Evolutionary conservation across 345 rosid genomes (phyloP), one percentile per base, ranked within the genome.

Genomic region (Stellera chamaejasme): DNA sequence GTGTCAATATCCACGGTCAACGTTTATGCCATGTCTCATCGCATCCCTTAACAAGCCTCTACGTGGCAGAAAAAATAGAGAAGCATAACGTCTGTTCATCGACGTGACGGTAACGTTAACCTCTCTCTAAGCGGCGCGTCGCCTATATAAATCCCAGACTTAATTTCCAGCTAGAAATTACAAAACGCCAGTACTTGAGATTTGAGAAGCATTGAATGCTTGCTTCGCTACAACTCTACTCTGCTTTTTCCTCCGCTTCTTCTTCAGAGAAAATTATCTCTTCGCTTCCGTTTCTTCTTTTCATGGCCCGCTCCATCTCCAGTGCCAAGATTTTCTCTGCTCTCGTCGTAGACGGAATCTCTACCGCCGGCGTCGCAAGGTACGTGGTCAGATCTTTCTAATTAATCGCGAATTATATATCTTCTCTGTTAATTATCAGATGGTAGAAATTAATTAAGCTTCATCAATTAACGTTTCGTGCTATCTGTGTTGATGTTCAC

Each of bases 221-320:
- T 19, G 23, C 23, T 19, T 19, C 23, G 23, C 23, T 19, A 13
- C 14, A 11, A 44, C 23, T 19, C 23, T 45, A 56, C 15, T 6
- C 26, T 4, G 36, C 2, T 6, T 32, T 49, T 49, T 50, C 44
- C n/a, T 13, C 27, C 5, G 66, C 63, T 56, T 66, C 70, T 46
- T 19, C 23, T 62, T 28, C 2, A 55, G 46, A 32, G 54, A n/a
- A 19, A 19, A 45, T 41, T 15, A 55, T 44, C 45, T 56, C 15
- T 23, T 11, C 39, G 10, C 56, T 4, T 41, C 65, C 15, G 36
- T 39, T 19, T 50, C 49, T 50, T 25, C 27, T 62, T 48, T 42
- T 25, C 10, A 79, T 79, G 84, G 79, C 84, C 62, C 74, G 73
- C 52, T 79, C 81, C 51, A 39, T 71, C 71, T 66, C 75, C 32